Conservation (phyloP, 805 yeast genomes). For the Saitoella complicata region DNA sequence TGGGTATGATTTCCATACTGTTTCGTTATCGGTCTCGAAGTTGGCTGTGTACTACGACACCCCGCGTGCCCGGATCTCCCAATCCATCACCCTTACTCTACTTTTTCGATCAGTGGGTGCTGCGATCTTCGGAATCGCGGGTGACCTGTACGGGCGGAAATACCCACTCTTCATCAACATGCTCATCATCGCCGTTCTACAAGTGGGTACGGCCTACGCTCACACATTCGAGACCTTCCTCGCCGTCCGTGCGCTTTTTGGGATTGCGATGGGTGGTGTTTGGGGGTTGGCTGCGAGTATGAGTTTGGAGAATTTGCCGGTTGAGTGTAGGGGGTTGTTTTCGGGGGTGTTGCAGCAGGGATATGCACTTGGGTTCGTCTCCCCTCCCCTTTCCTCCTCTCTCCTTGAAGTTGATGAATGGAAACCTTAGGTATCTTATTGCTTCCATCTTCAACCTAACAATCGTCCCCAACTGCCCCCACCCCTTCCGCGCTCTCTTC, state of each 20-base stretch:
- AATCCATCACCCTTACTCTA: constrained; percentile 59
- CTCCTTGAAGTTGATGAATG: too few relatives aligned
- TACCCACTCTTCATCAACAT: constrained; percentile 45
- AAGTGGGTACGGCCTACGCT: constrained; percentile 52
- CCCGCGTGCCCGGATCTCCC: constrained; percentile 35
- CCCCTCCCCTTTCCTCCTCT: too few relatives aligned
- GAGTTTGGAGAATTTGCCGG: constrained; percentile 50
- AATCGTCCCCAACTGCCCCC: constrained; percentile 26
- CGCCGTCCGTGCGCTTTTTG: constrained; percentile 42
- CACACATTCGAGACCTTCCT: constrained; percentile 41
- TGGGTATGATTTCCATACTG: constrained; percentile 54
- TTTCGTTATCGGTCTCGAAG: constrained; percentile 36
- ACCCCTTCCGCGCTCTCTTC: constrained; percentile 54
- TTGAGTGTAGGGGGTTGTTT: constrained; percentile 40
- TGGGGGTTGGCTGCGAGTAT: constrained; percentile 51
- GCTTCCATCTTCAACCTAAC: constrained; percentile 52
- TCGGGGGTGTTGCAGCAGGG: constrained; percentile 74
- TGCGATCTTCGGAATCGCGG: constrained; percentile 41
- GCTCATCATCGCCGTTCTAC: constrained; percentile 35
- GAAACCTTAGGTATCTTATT: constrained; percentile 27
- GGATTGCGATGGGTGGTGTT: constrained; percentile 58
- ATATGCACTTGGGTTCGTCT: constrained; percentile 40
- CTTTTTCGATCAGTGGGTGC: constrained; percentile 65
- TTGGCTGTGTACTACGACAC: constrained; percentile 35
- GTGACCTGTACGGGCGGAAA: constrained; percentile 49